These are phyloP conservation scores for Mychonastes homosphaera DNA, from an alignment of 139 green algal species.

Conservation along the genomic window DNA sequence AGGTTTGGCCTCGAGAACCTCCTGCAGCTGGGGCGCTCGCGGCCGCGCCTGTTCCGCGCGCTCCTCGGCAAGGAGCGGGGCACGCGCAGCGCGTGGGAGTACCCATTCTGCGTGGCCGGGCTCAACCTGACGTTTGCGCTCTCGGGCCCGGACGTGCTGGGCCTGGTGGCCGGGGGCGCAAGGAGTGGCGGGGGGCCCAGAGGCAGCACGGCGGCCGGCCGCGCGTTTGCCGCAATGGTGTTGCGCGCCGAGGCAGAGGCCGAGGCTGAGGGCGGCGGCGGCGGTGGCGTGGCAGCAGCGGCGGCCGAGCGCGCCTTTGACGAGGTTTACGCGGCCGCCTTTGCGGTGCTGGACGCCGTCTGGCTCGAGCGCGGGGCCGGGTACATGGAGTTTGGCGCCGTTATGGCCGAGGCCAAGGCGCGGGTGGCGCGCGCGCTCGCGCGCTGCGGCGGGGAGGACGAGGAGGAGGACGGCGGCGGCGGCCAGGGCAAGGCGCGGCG, in stretches of 20 bases:
- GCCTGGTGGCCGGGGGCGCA: slow-evolving; percentile 6
- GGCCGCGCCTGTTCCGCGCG: slow-evolving; percentile 26
- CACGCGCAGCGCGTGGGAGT: slow-evolving; percentile 55
- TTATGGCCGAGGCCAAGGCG: slow-evolving; percentile 30
- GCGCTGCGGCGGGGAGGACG: too few species aligned
- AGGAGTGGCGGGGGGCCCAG: background rate
- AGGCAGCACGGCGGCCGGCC: background rate
- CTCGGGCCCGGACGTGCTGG: slow-evolving; percentile 31
- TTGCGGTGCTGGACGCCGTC: slow-evolving; percentile 45
- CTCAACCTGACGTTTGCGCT: slow-evolving; percentile 80
- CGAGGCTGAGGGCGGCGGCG: background rate
- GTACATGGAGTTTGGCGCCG: slow-evolving; percentile 59
- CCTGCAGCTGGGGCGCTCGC: slow-evolving; percentile 49
- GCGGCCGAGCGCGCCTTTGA: slow-evolving; percentile 31
- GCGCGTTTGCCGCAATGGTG: background rate
- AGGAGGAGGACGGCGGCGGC: too few species aligned
- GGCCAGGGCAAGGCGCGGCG: too few species aligned
- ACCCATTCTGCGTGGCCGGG: slow-evolving; percentile 79
- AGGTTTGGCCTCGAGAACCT: slow-evolving; percentile 67
- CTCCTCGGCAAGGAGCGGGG: slow-evolving; percentile 15
- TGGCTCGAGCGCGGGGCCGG: slow-evolving; percentile 36
- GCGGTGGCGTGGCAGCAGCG: background rate
- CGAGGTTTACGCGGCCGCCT: slow-evolving; percentile 46
- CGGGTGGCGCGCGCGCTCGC: slow-evolving; percentile 16
- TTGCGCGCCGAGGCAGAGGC: background rate